phyloP scores from a whole-genome alignment of 495 filamentous ascomycete genomes.

The Oleoguttula mirabilis region DNA sequence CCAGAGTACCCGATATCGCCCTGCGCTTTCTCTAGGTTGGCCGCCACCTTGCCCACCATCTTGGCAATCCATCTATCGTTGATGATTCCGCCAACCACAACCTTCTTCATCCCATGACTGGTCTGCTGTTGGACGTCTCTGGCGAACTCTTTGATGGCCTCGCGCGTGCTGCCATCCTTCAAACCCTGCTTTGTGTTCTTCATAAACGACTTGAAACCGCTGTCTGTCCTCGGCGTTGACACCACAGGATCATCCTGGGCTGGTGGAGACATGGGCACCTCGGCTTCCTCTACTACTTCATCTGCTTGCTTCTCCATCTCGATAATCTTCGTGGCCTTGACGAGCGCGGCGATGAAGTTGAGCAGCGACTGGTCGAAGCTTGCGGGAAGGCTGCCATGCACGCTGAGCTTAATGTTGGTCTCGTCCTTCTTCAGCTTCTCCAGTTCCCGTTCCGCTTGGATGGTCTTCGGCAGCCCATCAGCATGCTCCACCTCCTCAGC shows the following conservation, averaged over 20 bases:
- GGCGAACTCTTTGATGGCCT: constrained; percentile 9
- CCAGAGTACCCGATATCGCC: constrained; percentile 30
- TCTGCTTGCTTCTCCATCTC: constrained; percentile 26
- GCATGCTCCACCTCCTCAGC: constrained; percentile 20
- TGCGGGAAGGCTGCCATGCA: constrained; percentile 29
- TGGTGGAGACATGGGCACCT: background rate
- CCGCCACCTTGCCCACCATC: constrained; percentile 30
- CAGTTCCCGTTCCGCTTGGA: constrained; percentile 20
- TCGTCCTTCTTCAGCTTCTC: constrained; percentile 27
- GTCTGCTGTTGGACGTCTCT: constrained; percentile 2
- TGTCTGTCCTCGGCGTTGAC: background rate
- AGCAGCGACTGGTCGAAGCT: constrained; percentile 30
- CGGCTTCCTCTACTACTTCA: constrained; percentile 11
- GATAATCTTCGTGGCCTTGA: constrained; percentile 34
- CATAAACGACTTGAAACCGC: constrained; percentile 4
- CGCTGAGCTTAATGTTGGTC: constrained; percentile 26
- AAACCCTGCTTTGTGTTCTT: constrained; percentile 6
- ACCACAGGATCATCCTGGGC: background rate
- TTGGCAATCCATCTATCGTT: constrained; percentile 35
- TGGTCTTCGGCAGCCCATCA: constrained; percentile 22
- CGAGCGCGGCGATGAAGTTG: constrained; percentile 30
- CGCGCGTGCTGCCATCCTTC: constrained; percentile 9
- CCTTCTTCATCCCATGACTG: constrained; percentile 2
- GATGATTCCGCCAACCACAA: constrained; percentile 23
- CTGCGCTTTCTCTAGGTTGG: constrained; percentile 28